Conservation (phyloP, 1,284 basidiomycete species). For the Hypsizygus ulmarius region DNA sequence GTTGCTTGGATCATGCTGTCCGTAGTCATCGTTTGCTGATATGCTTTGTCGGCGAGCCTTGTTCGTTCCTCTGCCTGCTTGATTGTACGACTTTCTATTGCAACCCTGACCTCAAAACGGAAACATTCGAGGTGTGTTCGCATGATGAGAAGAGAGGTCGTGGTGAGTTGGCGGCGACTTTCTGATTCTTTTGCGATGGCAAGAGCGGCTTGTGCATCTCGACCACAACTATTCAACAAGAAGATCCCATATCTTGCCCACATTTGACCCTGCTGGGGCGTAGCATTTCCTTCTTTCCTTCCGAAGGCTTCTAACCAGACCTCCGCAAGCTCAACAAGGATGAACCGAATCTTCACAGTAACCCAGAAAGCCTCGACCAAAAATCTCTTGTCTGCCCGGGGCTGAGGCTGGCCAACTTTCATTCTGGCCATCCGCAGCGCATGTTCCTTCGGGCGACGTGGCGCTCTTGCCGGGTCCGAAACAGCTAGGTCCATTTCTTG, state of each 20-base stretch:
- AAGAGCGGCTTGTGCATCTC: slow-evolving; percentile 18
- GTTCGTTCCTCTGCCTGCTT: slow-evolving; percentile 9
- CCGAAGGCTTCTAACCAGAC: slow-evolving; percentile 23
- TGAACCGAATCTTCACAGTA: slow-evolving; percentile 42
- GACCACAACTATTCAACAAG: slow-evolving; percentile 18
- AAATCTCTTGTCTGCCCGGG: slow-evolving; percentile 53
- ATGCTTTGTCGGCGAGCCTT: slow-evolving; percentile 17
- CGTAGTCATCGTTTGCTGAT: slow-evolving; percentile 6
- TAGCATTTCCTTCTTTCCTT: slow-evolving; percentile 10
- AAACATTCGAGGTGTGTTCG: slow-evolving; percentile 40
- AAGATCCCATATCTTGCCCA: slow-evolving; percentile 25
- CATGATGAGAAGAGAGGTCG: slow-evolving; percentile 35
- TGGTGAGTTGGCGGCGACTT: slow-evolving; percentile 40
- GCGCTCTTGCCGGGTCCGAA: slow-evolving; percentile 33
- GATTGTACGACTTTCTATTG: slow-evolving; percentile 19
- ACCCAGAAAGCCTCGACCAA: slow-evolving; percentile 52
- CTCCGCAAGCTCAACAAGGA: slow-evolving; percentile 28
- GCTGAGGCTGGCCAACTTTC: slow-evolving; percentile 50
- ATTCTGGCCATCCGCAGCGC: slow-evolving; percentile 47
- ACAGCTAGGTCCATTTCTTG: slow-evolving; percentile 41
- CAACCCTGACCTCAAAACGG: slow-evolving; percentile 34
- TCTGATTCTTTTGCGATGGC: slow-evolving; percentile 31
- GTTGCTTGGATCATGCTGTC: slow-evolving; percentile 10
- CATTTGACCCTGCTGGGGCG: slow-evolving; percentile 16
- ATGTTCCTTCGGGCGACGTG: slow-evolving; percentile 39